Evolutionary conservation across 768 basidiomycete genomes (phyloP).

Genomic region (Crassisporium funariophilum): DNA sequence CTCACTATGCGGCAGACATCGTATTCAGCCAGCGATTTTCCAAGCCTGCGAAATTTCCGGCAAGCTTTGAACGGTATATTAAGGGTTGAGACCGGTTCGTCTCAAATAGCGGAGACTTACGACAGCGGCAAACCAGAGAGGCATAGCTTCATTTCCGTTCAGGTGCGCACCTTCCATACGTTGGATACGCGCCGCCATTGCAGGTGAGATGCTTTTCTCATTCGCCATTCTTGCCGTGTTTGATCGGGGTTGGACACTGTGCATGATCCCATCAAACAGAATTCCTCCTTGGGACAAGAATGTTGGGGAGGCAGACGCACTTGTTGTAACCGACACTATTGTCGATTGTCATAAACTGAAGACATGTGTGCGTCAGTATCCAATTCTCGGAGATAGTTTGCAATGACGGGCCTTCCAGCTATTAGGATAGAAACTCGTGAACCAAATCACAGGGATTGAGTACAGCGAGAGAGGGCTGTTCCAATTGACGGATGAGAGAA

Average conservation of each 20-base stretch:
- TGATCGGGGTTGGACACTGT: slow-evolving; percentile 34
- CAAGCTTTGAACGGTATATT: slow-evolving; percentile 24
- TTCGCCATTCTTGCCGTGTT: slow-evolving; percentile 23
- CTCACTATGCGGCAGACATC: slow-evolving; percentile 34
- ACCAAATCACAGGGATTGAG: slow-evolving; percentile 39
- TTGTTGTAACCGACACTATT: slow-evolving; percentile 36
- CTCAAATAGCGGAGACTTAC: slow-evolving; percentile 19
- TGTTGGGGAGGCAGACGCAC: slow-evolving; percentile 24
- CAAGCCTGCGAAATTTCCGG: slow-evolving; percentile 31
- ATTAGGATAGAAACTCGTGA: slow-evolving; percentile 34
- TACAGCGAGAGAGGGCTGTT: slow-evolving; percentile 35
- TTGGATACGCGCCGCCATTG: slow-evolving; percentile 23
- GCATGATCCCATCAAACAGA: neutral
- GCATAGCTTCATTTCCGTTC: slow-evolving; percentile 36
- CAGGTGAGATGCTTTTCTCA: slow-evolving; percentile 27
- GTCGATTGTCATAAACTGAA: slow-evolving; percentile 28
- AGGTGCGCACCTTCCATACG: slow-evolving; percentile 41
- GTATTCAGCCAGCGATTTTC: slow-evolving; percentile 32
- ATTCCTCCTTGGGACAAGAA: neutral
- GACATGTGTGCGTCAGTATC: neutral
- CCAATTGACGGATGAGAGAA: slow-evolving; percentile 15
- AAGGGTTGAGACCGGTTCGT: neutral
- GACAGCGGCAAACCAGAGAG: slow-evolving; percentile 37
- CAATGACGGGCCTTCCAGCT: slow-evolving; percentile 26
- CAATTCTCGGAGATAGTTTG: neutral